Percentiles rank a stretch among this genome's conserved stretches.
Evolutionary conservation across 306 rosid species (phyloP).

Genomic region (Dalbergia oliveri): DNA sequence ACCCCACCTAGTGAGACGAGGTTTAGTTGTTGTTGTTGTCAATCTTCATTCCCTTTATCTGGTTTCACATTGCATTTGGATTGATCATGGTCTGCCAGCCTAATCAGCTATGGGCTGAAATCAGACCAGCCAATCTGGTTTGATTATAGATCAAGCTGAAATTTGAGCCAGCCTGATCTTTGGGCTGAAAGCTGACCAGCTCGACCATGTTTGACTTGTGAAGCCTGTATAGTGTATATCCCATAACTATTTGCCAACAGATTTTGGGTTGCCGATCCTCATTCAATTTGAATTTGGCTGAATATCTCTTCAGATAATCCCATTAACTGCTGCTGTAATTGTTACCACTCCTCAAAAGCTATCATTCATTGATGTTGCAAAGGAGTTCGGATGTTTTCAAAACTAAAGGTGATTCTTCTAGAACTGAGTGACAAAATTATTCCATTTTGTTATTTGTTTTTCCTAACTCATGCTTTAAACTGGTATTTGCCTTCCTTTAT

Average conservation of each 20-base stretch:
- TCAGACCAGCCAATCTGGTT: background rate
- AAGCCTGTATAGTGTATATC: conserved; percentile 10
- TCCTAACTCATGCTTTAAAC: conserved; percentile 15
- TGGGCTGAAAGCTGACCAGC: conserved; percentile 9
- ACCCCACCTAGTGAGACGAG: too few species aligned
- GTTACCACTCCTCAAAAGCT: conserved; percentile 98
- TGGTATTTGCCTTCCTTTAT: background rate
- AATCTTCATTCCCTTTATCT: conserved; percentile 16
- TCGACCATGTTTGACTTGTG: background rate
- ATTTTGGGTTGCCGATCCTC: conserved; percentile 10
- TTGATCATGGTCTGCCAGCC: background rate
- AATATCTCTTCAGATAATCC: conserved; percentile 71
- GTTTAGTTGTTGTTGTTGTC: background rate
- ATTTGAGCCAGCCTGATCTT: background rate
- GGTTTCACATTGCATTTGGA: conserved; percentile 25
- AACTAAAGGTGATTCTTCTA: conserved; percentile 76
- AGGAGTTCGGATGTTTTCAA: conserved; percentile 99
- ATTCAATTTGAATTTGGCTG: conserved; percentile 44
- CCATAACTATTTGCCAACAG: conserved; percentile 22
- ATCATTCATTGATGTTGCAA: conserved; percentile 98
- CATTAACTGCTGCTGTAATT: conserved; percentile 95
- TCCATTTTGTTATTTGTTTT: conserved; percentile 10
- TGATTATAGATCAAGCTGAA: background rate
- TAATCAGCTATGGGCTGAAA: background rate
- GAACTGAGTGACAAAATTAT: conserved; percentile 21